Evolutionary conservation across 1,284 basidiomycete genomes (phyloP).

Genomic region (Tilletia indica): DNA sequence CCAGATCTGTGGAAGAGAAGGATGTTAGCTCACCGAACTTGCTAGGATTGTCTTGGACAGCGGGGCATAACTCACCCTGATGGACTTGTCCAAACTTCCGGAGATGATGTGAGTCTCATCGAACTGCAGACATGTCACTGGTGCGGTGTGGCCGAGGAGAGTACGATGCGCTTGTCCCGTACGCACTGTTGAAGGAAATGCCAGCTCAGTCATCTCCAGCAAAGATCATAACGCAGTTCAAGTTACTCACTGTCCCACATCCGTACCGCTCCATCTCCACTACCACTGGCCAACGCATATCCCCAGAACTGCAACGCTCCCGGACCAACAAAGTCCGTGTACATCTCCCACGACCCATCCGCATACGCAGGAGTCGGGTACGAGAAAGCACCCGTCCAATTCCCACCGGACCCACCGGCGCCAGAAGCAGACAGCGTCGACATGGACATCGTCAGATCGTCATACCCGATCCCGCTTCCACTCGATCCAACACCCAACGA

Average conservation of each 20-base stretch:
- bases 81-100: slow-evolving; percentile 87
- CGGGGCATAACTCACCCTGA: slow-evolving; percentile 21
- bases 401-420: slow-evolving; percentile 20
- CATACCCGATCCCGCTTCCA: slow-evolving; percentile 8
- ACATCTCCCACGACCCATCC: slow-evolving; percentile 88
- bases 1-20: slow-evolving; percentile 63
- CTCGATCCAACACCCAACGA: background rate
- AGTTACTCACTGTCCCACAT: slow-evolving; percentile 81
- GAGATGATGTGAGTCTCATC: slow-evolving; percentile 91
- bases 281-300: slow-evolving; percentile 92
- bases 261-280: slow-evolving; percentile 90
- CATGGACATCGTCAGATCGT: slow-evolving; percentile 14
- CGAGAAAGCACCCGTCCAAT: slow-evolving; percentile 61
- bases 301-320: slow-evolving; percentile 98
- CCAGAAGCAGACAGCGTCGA: slow-evolving; percentile 13
- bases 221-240: slow-evolving; percentile 1
- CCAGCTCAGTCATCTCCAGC: background rate
- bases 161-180: slow-evolving; percentile 96
- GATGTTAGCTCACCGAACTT: slow-evolving; percentile 20
- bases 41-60: background rate
- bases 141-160: slow-evolving; percentile 85
- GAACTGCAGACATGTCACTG: slow-evolving; percentile 92
- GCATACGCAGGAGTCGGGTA: slow-evolving; percentile 78
- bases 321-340: slow-evolving; percentile 79
- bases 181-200: slow-evolving; percentile 63